Base-by-base conservation (phyloP, 306 rosid genomes). In the Gleditsia sinensis region DNA sequence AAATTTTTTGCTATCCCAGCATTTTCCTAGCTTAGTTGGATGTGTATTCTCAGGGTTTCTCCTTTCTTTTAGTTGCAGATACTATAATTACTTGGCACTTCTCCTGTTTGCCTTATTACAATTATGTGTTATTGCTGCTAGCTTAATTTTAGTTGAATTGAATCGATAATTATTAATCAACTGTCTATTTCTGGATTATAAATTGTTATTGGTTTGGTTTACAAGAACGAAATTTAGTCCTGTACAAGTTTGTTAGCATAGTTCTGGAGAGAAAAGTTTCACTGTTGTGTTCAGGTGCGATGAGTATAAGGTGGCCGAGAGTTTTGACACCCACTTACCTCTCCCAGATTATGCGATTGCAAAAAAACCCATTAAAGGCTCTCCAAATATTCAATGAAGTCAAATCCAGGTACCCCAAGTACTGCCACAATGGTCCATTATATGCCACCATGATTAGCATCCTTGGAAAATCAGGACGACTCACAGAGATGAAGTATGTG, bases 221-320 rank as follows among this genome's bases (percentile, higher is more conserved):
- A 10, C 11, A 25, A 55, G 32, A 42, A 49, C 34, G 8, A 14
- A 12, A 28, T 39, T 49, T n/a, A 32, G 51, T 45, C 66, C 24
- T 51, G 33, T 45, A 46, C 25, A 48, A 43, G 4, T 49, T 51
- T 55, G 73, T 14, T 50, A 14, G 48, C 69, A 50, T 54, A 25
- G 37, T 36, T 24, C 40, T 10, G 33, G 34, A 62, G 43, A 42
- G 73, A 17, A 54, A 2, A 60, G 50, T 75, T 75, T 58, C 25
- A 7, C 40, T 28, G n/a, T 9, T 51, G 39, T 66, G 70, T 54
- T 71, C 3, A 21, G 42, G 39, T 64, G 69, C 57, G 40, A 85
- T 86, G 89, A 78, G 65, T 39, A 68, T 80, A 71, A 80, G 89
- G 59, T 86, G 89, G 89, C 89, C 87, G 19, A 77, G 87, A 69